Percentiles rank a stretch among this genome's conserved stretches.
phyloP scores from a whole-genome alignment of 257 asterid species.

The Lithospermum erythrorhizon region DNA sequence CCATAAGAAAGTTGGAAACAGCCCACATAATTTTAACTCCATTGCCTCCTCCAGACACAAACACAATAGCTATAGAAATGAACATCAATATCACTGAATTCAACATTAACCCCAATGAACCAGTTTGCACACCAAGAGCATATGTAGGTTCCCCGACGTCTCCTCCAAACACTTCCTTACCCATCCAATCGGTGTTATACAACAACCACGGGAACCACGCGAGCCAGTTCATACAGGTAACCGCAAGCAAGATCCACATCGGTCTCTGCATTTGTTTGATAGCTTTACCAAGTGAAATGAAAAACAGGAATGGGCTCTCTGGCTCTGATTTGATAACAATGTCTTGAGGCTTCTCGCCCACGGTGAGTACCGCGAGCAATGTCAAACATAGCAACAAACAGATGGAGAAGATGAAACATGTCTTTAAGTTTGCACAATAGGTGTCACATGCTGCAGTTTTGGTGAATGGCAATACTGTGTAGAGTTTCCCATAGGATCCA shows the following conservation, averaged over 20 bases:
- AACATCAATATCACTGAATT: background rate
- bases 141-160: constrained; percentile 29
- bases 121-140: constrained; percentile 42
- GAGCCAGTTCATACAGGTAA: constrained; percentile 55
- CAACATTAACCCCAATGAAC: constrained; percentile 10
- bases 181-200: constrained; percentile 83
- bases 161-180: constrained; percentile 62
- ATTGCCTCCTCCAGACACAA: background rate
- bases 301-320: constrained; percentile 21
- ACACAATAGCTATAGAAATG: background rate
- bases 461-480: background rate
- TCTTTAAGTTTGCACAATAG: constrained; percentile 14
- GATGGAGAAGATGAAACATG: constrained; percentile 7
- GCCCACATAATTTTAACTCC: constrained; percentile 1
- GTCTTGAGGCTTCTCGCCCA: background rate
- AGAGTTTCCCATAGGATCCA: constrained; percentile 3
- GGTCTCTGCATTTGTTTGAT: constrained; percentile 43
- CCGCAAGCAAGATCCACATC: constrained; percentile 54
- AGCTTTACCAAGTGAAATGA: constrained; percentile 39
- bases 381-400: constrained; percentile 3
- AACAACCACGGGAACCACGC: constrained; percentile 66
- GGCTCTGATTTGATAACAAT: constrained; percentile 2
- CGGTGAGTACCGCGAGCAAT: background rate
- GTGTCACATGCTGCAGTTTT: constrained; percentile 7
- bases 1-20: background rate